These are phyloP conservation scores for Ogataea populi-albae DNA, from an alignment of 805 yeast genomes.

Conservation along the genomic window DNA sequence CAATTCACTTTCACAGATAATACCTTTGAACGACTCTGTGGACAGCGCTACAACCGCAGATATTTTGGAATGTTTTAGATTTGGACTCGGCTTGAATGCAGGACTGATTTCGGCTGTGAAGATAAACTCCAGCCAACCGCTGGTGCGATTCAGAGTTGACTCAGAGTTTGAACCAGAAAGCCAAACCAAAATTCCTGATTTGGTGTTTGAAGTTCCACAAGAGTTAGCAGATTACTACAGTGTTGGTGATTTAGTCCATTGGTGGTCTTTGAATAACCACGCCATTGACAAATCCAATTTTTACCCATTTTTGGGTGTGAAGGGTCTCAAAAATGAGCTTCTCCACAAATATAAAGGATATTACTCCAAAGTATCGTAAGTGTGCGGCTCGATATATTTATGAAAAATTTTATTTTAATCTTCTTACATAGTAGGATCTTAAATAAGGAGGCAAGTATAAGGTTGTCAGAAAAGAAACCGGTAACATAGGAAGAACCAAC, in stretches of 20 bases:
- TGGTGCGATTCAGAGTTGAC: constrained; percentile 10
- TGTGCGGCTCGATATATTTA: constrained; percentile 11
- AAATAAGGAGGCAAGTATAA: no score
- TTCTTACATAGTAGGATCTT: no score
- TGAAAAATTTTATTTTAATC: constrained; percentile 7
- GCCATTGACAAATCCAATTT: not conserved
- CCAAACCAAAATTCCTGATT: constrained; percentile 10
- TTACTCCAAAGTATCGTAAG: not conserved
- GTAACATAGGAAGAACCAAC: no score
- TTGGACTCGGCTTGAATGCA: constrained; percentile 11
- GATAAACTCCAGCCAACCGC: constrained; percentile 10
- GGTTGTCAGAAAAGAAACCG: no score
- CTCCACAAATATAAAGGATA: constrained; percentile 7
- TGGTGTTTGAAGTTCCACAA: constrained; percentile 12
- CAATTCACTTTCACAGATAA: constrained; percentile 5
- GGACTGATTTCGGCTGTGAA: constrained; percentile 7
- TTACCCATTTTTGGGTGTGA: constrained; percentile 15
- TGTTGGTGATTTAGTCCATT: constrained; percentile 14
- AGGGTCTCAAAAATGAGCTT: constrained; percentile 11
- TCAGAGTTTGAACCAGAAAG: constrained; percentile 7
- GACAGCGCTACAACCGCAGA: constrained; percentile 3
- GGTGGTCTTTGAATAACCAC: constrained; percentile 7
- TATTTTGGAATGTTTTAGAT: constrained; percentile 10
- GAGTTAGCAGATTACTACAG: constrained; percentile 10
- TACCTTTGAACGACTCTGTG: constrained; percentile 2